Evolutionary conservation across 2,329 filamentous ascomycete species (phyloP).

Genomic region (Ophidiomyces ophidiicola): DNA sequence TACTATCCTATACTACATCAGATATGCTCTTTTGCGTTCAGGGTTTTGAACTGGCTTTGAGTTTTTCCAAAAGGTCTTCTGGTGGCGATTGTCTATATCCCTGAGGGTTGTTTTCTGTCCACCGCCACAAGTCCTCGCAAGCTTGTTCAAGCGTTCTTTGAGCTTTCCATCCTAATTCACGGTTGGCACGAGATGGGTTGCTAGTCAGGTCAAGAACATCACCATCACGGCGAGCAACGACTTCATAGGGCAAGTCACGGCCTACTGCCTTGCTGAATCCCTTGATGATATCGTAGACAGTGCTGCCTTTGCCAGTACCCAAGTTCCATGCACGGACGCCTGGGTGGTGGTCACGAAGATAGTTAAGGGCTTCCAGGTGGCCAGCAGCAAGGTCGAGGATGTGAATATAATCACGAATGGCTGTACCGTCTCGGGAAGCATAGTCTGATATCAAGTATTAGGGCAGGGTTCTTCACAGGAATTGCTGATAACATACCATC

Average conservation of each 20-base stretch:
- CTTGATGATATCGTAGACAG: slow-evolving; percentile 94
- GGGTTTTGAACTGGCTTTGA: slow-evolving; percentile 7
- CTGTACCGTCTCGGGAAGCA: slow-evolving; percentile 74
- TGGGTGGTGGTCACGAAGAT: slow-evolving; percentile 70
- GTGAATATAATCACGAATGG: slow-evolving; percentile 97
- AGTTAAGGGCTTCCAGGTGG: slow-evolving; percentile 79
- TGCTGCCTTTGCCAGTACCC: slow-evolving; percentile 86
- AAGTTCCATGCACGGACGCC: slow-evolving; percentile 95
- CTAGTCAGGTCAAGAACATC: slow-evolving; percentile 93
- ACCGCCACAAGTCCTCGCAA: slow-evolving; percentile 88
- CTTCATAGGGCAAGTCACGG: slow-evolving; percentile 72
- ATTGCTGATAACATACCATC: slow-evolving; percentile 53
- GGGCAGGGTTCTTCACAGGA: not conserved
- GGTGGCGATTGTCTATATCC: slow-evolving; percentile 91
- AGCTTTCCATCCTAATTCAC: slow-evolving; percentile 86
- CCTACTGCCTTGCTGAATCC: slow-evolving; percentile 84
- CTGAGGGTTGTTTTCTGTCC: slow-evolving; percentile 93
- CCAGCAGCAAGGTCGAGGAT: slow-evolving; percentile 79
- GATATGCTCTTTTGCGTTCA: not conserved
- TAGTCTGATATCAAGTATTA: slow-evolving; percentile 53
- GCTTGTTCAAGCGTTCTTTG: slow-evolving; percentile 82
- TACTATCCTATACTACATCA: not conserved
- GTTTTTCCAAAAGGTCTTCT: slow-evolving; percentile 55
- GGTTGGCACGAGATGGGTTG: slow-evolving; percentile 74
- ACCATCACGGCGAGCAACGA: slow-evolving; percentile 67